phyloP scores from a whole-genome alignment of 1,284 basidiomycete genomes.

The Ceraceosorus bombacis region DNA sequence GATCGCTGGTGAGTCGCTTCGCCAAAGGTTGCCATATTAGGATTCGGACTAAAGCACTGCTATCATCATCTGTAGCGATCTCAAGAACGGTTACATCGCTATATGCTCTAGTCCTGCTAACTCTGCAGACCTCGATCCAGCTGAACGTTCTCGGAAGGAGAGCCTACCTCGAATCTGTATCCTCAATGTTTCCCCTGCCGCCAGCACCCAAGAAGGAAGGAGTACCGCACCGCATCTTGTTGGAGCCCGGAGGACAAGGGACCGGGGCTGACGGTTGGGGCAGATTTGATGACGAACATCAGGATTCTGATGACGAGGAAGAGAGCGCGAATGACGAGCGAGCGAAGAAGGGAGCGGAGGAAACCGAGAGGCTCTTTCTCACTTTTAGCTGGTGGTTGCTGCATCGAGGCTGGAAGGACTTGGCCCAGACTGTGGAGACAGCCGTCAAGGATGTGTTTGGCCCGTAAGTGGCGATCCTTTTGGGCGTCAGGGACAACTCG shows the following conservation, averaged over 20 bases:
- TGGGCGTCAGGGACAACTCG: neutral
- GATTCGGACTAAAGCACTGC: neutral
- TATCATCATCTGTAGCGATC: constrained; percentile 54
- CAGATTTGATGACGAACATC: constrained; percentile 5
- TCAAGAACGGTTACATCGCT: constrained; percentile 75
- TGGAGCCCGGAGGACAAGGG: constrained; percentile 3
- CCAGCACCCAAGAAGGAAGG: neutral
- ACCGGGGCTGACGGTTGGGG: constrained; percentile 5
- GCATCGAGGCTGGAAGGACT: constrained; percentile 77
- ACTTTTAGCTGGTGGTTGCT: constrained; percentile 85
- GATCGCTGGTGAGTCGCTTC: constrained; percentile 57
- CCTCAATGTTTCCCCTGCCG: neutral
- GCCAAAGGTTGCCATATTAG: constrained; percentile 54
- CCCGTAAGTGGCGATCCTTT: constrained; percentile 54
- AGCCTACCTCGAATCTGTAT: constrained; percentile 64
- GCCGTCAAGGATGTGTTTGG: constrained; percentile 74
- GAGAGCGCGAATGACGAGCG: constrained; percentile 3
- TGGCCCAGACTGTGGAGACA: constrained; percentile 63
- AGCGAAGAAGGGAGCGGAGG: constrained; percentile 45
- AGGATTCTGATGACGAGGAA: constrained; percentile 4
- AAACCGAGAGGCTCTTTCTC: constrained; percentile 68
- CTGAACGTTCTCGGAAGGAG: constrained; percentile 72
- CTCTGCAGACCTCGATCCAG: constrained; percentile 72
- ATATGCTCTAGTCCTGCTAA: constrained; percentile 71
- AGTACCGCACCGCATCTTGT: constrained; percentile 4